phyloP scores from a whole-genome alignment of 23 red algal species.

The Gracilaria domingensis region DNA sequence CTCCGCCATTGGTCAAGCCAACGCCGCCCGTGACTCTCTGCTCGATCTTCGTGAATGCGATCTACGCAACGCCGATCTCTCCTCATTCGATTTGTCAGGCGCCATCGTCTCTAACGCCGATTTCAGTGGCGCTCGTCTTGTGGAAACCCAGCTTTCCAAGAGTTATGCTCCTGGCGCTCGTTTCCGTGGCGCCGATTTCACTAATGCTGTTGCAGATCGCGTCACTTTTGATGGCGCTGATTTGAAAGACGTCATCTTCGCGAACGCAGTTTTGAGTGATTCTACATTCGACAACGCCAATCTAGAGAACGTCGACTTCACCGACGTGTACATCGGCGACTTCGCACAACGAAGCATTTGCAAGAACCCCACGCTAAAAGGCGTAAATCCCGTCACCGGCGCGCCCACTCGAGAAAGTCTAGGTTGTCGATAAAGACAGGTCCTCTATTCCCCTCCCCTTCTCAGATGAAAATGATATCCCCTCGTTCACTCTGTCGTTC shows the following conservation, averaged over 20 bases:
- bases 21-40: constrained; percentile 88
- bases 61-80: constrained; percentile 63
- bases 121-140: constrained; percentile 59
- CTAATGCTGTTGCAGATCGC: constrained; percentile 86
- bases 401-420: constrained; percentile 81
- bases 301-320: constrained; percentile 87
- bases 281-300: constrained; percentile 84
- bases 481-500: no score
- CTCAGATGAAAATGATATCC: no score
- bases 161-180: constrained; percentile 61
- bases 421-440: constrained; percentile 67
- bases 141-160: constrained; percentile 78
- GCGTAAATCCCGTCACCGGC: constrained; percentile 83
- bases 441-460: no score
- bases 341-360: constrained; percentile 78
- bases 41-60: constrained; percentile 90
- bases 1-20: constrained; percentile 93
- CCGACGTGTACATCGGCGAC: constrained; percentile 96
- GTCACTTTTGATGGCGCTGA: constrained; percentile 91
- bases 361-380: constrained; percentile 75
- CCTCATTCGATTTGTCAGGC: constrained; percentile 83
- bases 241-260: constrained; percentile 69
- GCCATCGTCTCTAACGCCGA: constrained; percentile 75
- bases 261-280: constrained; percentile 91
- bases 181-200: constrained; percentile 73